Evolutionary conservation across 2,329 filamentous ascomycete genomes (phyloP), one percentile per base, ranked within the genome.

Genomic region (Pseudogymnoascus sp.): DNA sequence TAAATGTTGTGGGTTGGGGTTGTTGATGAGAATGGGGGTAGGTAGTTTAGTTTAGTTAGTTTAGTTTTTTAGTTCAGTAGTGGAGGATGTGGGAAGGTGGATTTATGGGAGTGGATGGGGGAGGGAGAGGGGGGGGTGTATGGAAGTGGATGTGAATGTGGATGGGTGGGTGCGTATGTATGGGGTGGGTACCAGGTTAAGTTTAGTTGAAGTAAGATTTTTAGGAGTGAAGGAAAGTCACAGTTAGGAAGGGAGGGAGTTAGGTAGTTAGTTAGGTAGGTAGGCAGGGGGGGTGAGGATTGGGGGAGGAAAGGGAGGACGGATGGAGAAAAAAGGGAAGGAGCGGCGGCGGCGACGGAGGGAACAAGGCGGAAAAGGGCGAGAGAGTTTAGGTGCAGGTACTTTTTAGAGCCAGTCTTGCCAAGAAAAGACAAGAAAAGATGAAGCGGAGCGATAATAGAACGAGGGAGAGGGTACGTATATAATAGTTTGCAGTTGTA

Each of bases 51-150:
- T 3, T 26, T 26, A 26, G 23, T 6, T 26, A 26, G 23, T 26
- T 26, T 26, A 26, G 23, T 26, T 26, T 26, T 26, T n/a, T n/a
- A n/a, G n/a, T n/a, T n/a, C n/a, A 26, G 23, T 26, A 26, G 23
- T 26, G 75, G 1, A 89, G 87, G 71, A 77, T 76, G 10, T 89
- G 63, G 50, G 72, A 70, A 65, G 66, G 67, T n/a, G 74, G 76
- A 62, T 80, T 85, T 71, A 85, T 82, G 75, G 73, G 80, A 28
- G 76, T 76, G 50, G 83, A 85, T 69, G 70, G 79, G 65, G 80
- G 82, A 67, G 80, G 82, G 62, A 75, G 77, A 82, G 61, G 79
- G 88, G 64, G 82, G 80, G 47, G 87, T 88, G 72, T 96, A 95
- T 74, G 76, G 88, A 66, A 93, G 82, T 80, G 67, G 87, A 90